Base-by-base conservation (phyloP, 306 rosid genomes). In the Casuarina equisetifolia region DNA sequence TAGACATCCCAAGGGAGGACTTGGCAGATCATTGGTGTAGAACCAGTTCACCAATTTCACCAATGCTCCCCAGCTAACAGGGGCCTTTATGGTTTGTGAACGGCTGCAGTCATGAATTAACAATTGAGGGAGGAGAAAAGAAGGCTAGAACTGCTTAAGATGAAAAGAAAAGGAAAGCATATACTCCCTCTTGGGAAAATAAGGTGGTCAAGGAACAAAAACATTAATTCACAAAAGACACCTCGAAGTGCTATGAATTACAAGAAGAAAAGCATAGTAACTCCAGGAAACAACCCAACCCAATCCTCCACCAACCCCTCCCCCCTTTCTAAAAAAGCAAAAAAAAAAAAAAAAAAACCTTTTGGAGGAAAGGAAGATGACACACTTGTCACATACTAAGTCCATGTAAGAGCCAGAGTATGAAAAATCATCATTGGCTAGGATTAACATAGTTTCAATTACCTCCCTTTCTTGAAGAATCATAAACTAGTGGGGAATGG, bases 21-120 rank as follows among this genome's bases (percentile, higher is more conserved):
- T 87, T 66, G 92, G 92, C 76, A 92, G 81, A 82, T 84, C 70
- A 64, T 83, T 78, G 58, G 97, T 86, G 79, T 94, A 90, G 82
- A 90, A 86, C 93, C 86, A 92, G 35, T 81, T 77, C 10, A 88
- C 93, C 38, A 94, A 80, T 85, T 89, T 94, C 78, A 58, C 80
- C 94, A 91, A 70, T 43, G 97, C 97, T 81, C 90, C 89, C 93
- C 93, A 92, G 84, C 95, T 84, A 69, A 89, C 54, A 19, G 85
- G 82, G 45, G 88, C 89, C 82, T 89, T 88, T 58, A 90, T 57
- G 73, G 74, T 74, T 84, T 82, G 82, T 51, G 94, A 89, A 63
- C 77, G 89, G 88, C 97, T 92, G 91, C 86, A 81, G 19, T 78
- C 49, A 73, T 61, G 12, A 66, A 75, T 72, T 6, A 73, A 74